Percentiles rank a stretch among this genome's conserved stretches.
phyloP scores from a whole-genome alignment of 352 stramenopile genomes.

The Phytopythium litorale region DNA sequence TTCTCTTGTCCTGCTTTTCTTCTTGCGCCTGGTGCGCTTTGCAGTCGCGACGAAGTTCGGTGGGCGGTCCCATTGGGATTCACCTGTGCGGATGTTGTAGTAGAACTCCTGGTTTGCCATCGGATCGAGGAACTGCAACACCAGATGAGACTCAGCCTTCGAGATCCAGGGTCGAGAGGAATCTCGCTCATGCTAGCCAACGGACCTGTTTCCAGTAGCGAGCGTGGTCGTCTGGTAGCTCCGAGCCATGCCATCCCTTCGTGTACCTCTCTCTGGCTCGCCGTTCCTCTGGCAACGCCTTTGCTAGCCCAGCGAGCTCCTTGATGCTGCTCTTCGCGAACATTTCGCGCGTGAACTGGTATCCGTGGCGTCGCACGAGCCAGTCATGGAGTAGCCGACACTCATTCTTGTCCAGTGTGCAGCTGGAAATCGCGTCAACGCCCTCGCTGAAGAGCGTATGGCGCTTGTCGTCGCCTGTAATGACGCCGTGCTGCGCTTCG shows the following conservation, averaged over 20 bases:
- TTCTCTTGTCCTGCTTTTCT: conserved; percentile 12
- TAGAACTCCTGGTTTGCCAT: conserved; percentile 46
- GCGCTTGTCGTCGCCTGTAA: background rate
- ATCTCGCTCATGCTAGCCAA: background rate
- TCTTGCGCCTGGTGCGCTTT: conserved; percentile 18
- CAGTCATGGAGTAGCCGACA: conserved; percentile 22
- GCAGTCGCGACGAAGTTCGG: conserved; percentile 21
- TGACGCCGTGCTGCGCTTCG: background rate
- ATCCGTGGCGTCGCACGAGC: conserved; percentile 39
- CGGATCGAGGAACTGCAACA: conserved; percentile 40
- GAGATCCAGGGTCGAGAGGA: background rate
- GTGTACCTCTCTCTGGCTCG: conserved; percentile 30
- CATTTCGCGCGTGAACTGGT: conserved; percentile 45
- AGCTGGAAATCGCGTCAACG: conserved; percentile 14
- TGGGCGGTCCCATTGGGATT: conserved; percentile 58
- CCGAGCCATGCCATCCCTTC: conserved; percentile 27
- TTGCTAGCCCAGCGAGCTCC: conserved; percentile 17
- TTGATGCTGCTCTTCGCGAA: conserved; percentile 44
- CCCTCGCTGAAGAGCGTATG: conserved; percentile 18
- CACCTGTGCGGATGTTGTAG: conserved; percentile 65
- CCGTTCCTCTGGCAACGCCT: conserved; percentile 27
- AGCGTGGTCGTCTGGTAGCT: conserved; percentile 40
- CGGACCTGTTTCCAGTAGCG: conserved; percentile 69
- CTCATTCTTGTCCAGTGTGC: conserved; percentile 13
- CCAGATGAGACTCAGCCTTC: background rate